Percentiles rank a stretch among this genome's conserved stretches.
These are phyloP conservation scores for Malus domestica DNA, from an alignment of 306 rosid species.

Conservation along the genomic window DNA sequence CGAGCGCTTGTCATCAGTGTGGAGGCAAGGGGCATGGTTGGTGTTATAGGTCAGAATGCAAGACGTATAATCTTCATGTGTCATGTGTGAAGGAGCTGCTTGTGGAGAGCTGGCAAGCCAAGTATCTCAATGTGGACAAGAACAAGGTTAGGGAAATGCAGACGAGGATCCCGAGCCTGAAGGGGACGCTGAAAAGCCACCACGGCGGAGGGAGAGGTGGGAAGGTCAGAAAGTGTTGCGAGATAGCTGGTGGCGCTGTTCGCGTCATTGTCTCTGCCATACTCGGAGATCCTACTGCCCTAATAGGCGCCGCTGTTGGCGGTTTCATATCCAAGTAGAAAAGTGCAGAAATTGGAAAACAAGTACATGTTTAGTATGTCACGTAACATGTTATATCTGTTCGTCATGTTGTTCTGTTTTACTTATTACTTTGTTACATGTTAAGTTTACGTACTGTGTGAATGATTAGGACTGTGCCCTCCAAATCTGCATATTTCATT, in stretches of 20 bases:
- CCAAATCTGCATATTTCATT: background rate
- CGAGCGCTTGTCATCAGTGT: constrained; percentile 34
- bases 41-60: constrained; percentile 42
- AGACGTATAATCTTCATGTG: constrained; percentile 41
- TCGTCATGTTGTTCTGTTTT: background rate
- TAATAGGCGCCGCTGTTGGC: constrained; percentile 35
- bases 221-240: constrained; percentile 30
- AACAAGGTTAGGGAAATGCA: constrained; percentile 39
- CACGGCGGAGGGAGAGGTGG: constrained; percentile 21
- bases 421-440: background rate
- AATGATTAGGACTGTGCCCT: background rate
- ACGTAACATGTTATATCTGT: background rate
- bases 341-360: background rate
- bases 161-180: constrained; percentile 41
- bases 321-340: constrained; percentile 37
- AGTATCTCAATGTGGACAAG: constrained; percentile 42
- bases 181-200: constrained; percentile 30
- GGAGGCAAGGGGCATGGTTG: constrained; percentile 45
- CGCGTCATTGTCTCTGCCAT: constrained; percentile 40
- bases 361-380: background rate
- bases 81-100: constrained; percentile 51
- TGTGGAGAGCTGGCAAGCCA: constrained; percentile 48
- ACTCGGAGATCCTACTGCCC: constrained; percentile 46
- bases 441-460: background rate
- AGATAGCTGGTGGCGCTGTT: constrained; percentile 45